phyloP scores from a whole-genome alignment of 495 filamentous ascomycete species.

The Penicillium manginii region DNA sequence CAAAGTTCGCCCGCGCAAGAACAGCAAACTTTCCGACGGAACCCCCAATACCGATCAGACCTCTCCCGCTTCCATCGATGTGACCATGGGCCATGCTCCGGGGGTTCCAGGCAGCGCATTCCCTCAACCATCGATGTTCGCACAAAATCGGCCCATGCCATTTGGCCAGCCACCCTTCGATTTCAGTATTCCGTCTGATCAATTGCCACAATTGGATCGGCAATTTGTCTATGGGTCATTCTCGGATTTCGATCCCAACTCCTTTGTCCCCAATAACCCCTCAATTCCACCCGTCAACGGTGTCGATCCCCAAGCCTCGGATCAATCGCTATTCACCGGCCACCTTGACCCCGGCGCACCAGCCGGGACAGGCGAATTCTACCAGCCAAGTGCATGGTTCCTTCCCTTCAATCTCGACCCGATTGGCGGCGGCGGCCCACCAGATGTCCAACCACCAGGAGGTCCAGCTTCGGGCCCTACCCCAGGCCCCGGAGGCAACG shows the following conservation, averaged over 20 bases:
- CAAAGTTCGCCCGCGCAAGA: conserved; percentile 40
- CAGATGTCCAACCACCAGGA: conserved; percentile 30
- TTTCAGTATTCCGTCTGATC: conserved; percentile 45
- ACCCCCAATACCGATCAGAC: conserved; percentile 31
- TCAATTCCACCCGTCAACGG: conserved; percentile 35
- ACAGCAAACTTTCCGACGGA: conserved; percentile 37
- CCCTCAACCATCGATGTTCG: conserved; percentile 43
- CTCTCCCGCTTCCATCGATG: conserved; percentile 37
- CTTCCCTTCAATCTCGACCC: conserved; percentile 93
- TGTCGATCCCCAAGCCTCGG: conserved; percentile 23
- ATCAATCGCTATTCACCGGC: conserved; percentile 37
- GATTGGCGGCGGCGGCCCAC: conserved; percentile 23
- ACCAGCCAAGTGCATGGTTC: conserved; percentile 82
- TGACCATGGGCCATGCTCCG: conserved; percentile 41
- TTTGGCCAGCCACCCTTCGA: conserved; percentile 45
- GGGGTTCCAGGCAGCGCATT: conserved; percentile 48
- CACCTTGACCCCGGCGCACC: conserved; percentile 46
- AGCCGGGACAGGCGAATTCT: conserved; percentile 46
- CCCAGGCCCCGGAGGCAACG: background rate
- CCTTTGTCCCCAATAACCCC: conserved; percentile 38
- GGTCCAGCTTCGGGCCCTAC: conserved; percentile 24
- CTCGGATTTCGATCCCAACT: conserved; percentile 59
- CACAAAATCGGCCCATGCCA: conserved; percentile 37
- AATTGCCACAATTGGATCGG: conserved; percentile 67
- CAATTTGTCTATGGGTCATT: conserved; percentile 82